A percentile compares a stretch with the other conserved stretches of the same genome.
Conservation (phyloP, 1,284 basidiomycete genomes). For the Cystobasidium pallidum region DNA sequence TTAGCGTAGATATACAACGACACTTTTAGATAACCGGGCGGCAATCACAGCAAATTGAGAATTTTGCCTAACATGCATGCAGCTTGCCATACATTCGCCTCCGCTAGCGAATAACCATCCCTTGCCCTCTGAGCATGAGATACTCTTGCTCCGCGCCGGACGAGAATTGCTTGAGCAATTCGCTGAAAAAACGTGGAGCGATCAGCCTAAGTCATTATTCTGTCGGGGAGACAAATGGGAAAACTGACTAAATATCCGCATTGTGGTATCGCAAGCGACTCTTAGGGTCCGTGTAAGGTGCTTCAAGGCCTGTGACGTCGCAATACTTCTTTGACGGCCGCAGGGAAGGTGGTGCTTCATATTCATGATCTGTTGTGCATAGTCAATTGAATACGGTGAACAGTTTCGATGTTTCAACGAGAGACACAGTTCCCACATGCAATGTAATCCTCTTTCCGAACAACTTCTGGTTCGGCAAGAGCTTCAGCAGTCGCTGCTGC, state of each 20-base stretch:
- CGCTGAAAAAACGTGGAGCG: constrained; percentile 18
- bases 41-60: too few species aligned
- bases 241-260: constrained; percentile 51
- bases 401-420: too few species aligned
- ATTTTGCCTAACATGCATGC: too few species aligned
- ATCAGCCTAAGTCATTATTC: background rate
- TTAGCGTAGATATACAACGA: constrained; percentile 1
- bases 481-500: constrained; percentile 19
- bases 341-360: constrained; percentile 49
- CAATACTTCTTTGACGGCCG: constrained; percentile 60
- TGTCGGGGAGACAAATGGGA: background rate
- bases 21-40: background rate
- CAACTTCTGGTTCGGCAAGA: constrained; percentile 24
- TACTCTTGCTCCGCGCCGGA: constrained; percentile 52
- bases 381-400: background rate
- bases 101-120: constrained; percentile 47
- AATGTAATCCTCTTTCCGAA: constrained; percentile 39
- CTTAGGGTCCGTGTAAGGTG: constrained; percentile 52
- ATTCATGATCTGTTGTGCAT: constrained; percentile 36
- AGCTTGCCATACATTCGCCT: too few species aligned
- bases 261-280: constrained; percentile 52
- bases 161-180: constrained; percentile 49
- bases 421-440: constrained; percentile 17
- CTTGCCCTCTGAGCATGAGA: constrained; percentile 48
- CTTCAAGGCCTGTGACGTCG: constrained; percentile 61